Conservation (phyloP, 73 alveolate genomes). For the Paramecium biaurelia region DNA sequence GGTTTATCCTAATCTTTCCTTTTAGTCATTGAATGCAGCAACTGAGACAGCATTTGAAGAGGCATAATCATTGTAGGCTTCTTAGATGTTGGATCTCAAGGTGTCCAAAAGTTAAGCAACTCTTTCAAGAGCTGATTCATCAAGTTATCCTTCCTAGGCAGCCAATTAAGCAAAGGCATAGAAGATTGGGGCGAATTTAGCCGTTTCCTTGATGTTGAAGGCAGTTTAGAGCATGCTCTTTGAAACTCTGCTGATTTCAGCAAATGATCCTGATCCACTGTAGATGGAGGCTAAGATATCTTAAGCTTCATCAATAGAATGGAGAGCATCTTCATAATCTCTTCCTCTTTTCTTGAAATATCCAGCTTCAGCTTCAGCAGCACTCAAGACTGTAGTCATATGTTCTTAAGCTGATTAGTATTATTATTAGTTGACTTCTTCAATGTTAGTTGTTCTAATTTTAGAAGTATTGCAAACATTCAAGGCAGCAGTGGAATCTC, state of each 20-base stretch:
- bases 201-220: background rate
- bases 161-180: constrained; percentile 37
- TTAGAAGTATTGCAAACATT: background rate
- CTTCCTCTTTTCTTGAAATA: constrained; percentile 37
- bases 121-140: constrained; percentile 43
- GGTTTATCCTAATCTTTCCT: background rate
- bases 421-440: constrained; percentile 35
- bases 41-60: constrained; percentile 6
- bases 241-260: constrained; percentile 17
- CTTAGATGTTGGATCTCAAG: constrained; percentile 16
- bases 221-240: constrained; percentile 56
- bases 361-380: background rate
- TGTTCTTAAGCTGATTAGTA: constrained; percentile 6
- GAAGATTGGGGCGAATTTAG: constrained; percentile 29
- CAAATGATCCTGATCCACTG: constrained; percentile 33
- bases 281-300: constrained; percentile 21
- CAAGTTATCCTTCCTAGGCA: constrained; percentile 32
- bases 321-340: constrained; percentile 56
- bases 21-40: constrained; percentile 50
- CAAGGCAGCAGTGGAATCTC: constrained; percentile 48
- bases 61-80: background rate
- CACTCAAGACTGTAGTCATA: background rate
- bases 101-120: constrained; percentile 37
- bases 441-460: constrained; percentile 13
- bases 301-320: constrained; percentile 36